These are phyloP conservation scores for Arabidopsis suecica DNA, from an alignment of 345 rosid species.

Conservation along the genomic window DNA sequence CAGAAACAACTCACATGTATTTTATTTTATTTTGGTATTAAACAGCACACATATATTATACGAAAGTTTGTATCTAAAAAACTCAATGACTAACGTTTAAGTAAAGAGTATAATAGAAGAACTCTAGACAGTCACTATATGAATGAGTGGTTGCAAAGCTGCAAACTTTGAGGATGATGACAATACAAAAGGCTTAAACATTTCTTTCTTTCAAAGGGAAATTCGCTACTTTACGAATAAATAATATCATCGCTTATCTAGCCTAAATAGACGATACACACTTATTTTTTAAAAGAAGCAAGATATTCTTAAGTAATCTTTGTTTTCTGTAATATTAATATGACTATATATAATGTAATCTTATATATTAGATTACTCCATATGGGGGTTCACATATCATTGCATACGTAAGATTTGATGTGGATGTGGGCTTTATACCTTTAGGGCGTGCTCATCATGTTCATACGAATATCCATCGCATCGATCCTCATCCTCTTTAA, in stretches of 20 bases:
- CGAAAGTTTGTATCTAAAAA: not conserved
- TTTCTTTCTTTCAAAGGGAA: slow-evolving; percentile 14
- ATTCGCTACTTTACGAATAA: not conserved
- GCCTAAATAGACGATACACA: not conserved
- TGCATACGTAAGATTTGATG: slow-evolving; percentile 22
- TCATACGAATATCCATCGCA: slow-evolving; percentile 20
- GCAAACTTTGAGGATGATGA: slow-evolving; percentile 14
- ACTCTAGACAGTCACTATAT: not conserved
- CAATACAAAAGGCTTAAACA: not conserved
- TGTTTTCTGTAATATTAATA: not conserved
- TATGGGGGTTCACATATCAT: slow-evolving; percentile 12
- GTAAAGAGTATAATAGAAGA: too few species aligned
- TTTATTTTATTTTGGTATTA: too few species aligned
- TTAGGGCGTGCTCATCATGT: not conserved
- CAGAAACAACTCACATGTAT: not conserved
- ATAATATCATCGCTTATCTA: slow-evolving; percentile 2
- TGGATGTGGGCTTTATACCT: slow-evolving; percentile 3
- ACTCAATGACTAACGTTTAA: not conserved
- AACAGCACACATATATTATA: not conserved
- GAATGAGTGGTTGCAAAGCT: not conserved
- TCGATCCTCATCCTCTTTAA: not conserved
- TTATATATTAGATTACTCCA: not conserved
- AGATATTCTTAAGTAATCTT: slow-evolving; percentile 1
- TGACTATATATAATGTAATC: not conserved
- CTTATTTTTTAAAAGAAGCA: not conserved